Percentiles rank a stretch among this genome's conserved stretches.
Conservation (phyloP, 2,329 filamentous ascomycete species). For the Penicillium sp. region DNA sequence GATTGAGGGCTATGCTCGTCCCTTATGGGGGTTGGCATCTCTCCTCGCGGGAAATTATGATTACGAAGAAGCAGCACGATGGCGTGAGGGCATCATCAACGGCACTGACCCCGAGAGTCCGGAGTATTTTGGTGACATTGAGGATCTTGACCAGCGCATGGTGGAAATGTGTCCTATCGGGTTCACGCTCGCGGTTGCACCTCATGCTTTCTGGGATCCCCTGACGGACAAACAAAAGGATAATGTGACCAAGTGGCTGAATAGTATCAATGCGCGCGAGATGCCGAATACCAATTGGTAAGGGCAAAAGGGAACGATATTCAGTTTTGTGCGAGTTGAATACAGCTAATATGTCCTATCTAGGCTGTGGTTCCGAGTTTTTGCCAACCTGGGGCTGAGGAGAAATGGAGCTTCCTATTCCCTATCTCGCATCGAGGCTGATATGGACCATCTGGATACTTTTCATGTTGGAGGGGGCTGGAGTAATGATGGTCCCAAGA, state of each 20-base stretch:
- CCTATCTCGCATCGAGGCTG: constrained; percentile 68
- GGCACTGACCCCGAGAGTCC: constrained; percentile 70
- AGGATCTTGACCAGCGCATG: constrained; percentile 79
- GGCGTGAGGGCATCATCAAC: constrained; percentile 69
- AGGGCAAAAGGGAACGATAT: constrained; percentile 40
- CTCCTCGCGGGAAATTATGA: constrained; percentile 68
- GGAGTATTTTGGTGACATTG: constrained; percentile 77
- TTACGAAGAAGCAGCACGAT: constrained; percentile 65
- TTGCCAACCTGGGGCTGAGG: constrained; percentile 76
- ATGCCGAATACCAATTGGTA: constrained; percentile 66
- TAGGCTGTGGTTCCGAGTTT: constrained; percentile 81
- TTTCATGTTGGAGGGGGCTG: constrained; percentile 82
- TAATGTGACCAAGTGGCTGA: constrained; percentile 72
- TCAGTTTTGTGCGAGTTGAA: background rate
- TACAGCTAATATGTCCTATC: background rate
- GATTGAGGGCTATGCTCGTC: constrained; percentile 73
- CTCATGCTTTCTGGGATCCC: constrained; percentile 65
- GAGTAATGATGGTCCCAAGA: constrained; percentile 79
- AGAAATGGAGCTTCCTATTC: constrained; percentile 74
- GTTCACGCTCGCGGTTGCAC: constrained; percentile 70
- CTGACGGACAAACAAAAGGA: constrained; percentile 62
- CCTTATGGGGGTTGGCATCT: constrained; percentile 73
- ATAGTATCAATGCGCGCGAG: constrained; percentile 77
- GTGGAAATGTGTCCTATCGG: constrained; percentile 82
- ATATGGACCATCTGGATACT: constrained; percentile 76